phyloP scores from a whole-genome alignment of 495 filamentous ascomycete species.

The Trichoderma orchidacearum region DNA sequence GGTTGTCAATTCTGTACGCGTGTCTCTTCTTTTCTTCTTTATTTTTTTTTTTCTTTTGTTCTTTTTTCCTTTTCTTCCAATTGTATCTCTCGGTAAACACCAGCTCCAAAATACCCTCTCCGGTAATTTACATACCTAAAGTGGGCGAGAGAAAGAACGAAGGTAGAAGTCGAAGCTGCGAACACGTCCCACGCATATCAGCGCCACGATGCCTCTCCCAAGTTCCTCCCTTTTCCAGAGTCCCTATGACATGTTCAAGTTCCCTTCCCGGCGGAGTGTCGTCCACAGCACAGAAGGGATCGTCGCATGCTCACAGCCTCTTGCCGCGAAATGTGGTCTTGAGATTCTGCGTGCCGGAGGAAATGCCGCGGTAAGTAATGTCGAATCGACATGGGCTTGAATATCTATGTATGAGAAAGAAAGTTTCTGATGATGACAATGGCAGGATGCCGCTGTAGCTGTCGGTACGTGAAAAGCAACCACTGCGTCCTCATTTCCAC shows the following conservation, averaged over 20 bases:
- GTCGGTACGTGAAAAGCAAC: constrained; percentile 13
- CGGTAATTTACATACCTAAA: too few species aligned
- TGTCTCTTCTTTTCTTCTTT: neutral
- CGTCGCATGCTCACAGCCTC: constrained; percentile 78
- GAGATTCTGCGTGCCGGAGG: constrained; percentile 73
- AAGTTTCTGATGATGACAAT: too few species aligned
- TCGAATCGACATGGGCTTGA: neutral
- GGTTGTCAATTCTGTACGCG: neutral
- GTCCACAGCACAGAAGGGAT: constrained; percentile 92
- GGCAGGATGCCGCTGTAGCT: constrained; percentile 84
- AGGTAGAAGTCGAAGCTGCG: neutral
- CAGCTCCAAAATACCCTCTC: too few species aligned
- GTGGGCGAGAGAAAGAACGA: neutral
- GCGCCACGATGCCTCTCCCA: constrained; percentile 27
- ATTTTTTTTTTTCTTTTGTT: neutral
- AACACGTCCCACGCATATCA: neutral
- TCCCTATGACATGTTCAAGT: constrained; percentile 45
- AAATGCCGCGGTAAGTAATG: constrained; percentile 68
- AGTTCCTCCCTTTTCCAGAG: constrained; percentile 44
- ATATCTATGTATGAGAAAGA: too few species aligned
- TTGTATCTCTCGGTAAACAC: neutral
- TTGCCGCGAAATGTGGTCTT: constrained; percentile 80
- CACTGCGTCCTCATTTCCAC: neutral
- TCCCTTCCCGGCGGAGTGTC: constrained; percentile 75
- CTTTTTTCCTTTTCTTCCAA: neutral